Evolutionary conservation across 148 eudicot species (phyloP), one percentile per base, ranked within the genome.

Genomic region (Vaccinium macrocarpon): DNA sequence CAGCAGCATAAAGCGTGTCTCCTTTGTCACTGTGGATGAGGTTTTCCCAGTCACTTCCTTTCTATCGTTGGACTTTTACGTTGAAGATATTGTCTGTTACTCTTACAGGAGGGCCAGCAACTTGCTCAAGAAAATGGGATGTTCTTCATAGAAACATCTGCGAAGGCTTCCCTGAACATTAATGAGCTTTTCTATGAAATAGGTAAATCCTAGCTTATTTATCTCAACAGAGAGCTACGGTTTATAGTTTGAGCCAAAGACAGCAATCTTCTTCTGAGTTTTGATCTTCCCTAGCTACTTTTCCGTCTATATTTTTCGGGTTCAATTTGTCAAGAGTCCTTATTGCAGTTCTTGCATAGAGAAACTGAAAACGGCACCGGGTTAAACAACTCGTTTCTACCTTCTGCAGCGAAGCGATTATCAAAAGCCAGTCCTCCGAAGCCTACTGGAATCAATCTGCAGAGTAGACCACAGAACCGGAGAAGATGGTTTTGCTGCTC

Each of bases 131-230:
- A 86, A 51, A 88, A 85, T 77, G 90, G 89, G 48, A 83, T 90
- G 83, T 87, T 83, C 46, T 90, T 84, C 82, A 85, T 82, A 38
- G 92, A 88, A 84, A 88, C 90, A 62, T 90, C 92, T 53, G 92
- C 92, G 6, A 90, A 84, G 84, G 84, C 85, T 64, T 52, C 90
- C 1, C 56, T 76, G 32, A 90, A 90, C 80, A 82, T 90, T 73
- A 88, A 88, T 72, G 90, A 90, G 66, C 86, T 88, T 35, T 90
- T 90, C 82, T 86, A 88, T 81, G 87, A 88, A 74, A 84, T 88
- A 83, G 92, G 92, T 87, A 61, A 79, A 57, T 75, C 71, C 49
- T 51, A 74, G 48, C 50, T 51, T 66, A 72, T 59, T 25, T 84
- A 19, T 62, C 57, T 76, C 4, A 56, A 15, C 27, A 23, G 55